Percentiles rank a stretch among this genome's conserved stretches.
These are phyloP conservation scores for Bretschneidera sinensis DNA, from an alignment of 345 rosid genomes.

Conservation along the genomic window DNA sequence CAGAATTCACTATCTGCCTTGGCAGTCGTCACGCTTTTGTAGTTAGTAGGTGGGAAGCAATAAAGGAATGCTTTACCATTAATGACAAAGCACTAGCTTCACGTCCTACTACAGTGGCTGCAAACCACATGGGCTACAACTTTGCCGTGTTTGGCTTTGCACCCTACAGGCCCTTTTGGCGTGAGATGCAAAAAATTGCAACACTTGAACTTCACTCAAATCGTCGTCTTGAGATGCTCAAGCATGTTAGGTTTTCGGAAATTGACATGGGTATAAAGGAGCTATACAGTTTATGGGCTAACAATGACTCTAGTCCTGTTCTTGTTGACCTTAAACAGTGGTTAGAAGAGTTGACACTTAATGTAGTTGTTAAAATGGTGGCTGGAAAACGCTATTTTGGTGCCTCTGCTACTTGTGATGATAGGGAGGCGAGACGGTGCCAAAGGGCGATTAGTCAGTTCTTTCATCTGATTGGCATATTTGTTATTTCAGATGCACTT, in stretches of 20 bases:
- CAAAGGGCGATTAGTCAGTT: conserved; percentile 32
- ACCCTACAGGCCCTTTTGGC: conserved; percentile 59
- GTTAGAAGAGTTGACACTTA: conserved; percentile 42
- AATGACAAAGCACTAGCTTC: conserved; percentile 58
- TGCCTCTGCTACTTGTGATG: conserved; percentile 14
- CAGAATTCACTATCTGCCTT: conserved; percentile 40
- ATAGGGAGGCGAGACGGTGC: conserved; percentile 32
- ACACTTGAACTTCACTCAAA: no score
- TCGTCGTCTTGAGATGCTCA: conserved; percentile 45
- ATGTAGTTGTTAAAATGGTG: conserved; percentile 37
- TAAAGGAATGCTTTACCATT: conserved; percentile 53
- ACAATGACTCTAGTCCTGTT: conserved; percentile 19
- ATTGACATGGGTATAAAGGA: conserved; percentile 30
- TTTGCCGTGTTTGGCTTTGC: conserved; percentile 61
- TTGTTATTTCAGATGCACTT: conserved; percentile 53
- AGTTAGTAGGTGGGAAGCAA: conserved; percentile 38
- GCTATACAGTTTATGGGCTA: conserved; percentile 25
- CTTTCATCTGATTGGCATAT: conserved; percentile 43
- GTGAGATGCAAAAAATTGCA: conserved; percentile 65
- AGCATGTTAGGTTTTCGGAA: conserved; percentile 32
- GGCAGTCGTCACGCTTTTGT: conserved; percentile 40
- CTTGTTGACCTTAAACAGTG: conserved; percentile 38
- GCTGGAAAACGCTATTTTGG: conserved; percentile 44
- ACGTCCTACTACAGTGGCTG: conserved; percentile 47
- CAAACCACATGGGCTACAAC: conserved; percentile 59